Percentiles rank a stretch among this genome's conserved stretches.
phyloP scores from a whole-genome alignment of 805 yeast species.

The Saccharomycopsis microspora region DNA sequence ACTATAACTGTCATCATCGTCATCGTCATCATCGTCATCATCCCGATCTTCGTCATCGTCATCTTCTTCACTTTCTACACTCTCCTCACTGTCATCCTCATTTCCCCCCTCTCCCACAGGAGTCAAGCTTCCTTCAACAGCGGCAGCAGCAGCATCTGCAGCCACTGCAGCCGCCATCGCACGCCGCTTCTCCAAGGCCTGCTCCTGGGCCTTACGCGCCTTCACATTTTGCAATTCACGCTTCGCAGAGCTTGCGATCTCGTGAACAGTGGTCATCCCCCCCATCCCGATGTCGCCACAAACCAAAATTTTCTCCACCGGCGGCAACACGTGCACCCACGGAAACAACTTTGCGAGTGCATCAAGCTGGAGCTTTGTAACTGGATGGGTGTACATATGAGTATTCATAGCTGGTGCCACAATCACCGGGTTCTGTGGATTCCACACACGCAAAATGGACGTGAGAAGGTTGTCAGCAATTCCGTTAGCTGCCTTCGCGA shows the following conservation, averaged over 20 bases:
- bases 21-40: slow-evolving; percentile 1
- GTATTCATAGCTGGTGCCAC: slow-evolving; percentile 84
- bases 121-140: slow-evolving; percentile 2
- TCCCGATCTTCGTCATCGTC: slow-evolving; percentile 2
- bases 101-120: slow-evolving; percentile 7
- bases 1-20: slow-evolving; percentile 1
- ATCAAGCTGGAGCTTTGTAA: slow-evolving; percentile 60
- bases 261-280: slow-evolving; percentile 85
- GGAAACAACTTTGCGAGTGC: slow-evolving; percentile 61
- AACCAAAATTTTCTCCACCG: slow-evolving; percentile 67
- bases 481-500: slow-evolving; percentile 67
- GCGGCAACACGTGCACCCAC: slow-evolving; percentile 61
- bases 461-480: slow-evolving; percentile 69
- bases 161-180: slow-evolving; percentile 16
- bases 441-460: slow-evolving; percentile 69
- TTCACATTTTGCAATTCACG: slow-evolving; percentile 24
- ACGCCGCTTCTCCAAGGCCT: slow-evolving; percentile 9
- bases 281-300: slow-evolving; percentile 91
- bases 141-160: slow-evolving; percentile 16
- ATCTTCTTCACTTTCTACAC: slow-evolving; percentile 5
- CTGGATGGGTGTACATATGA: slow-evolving; percentile 70
- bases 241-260: slow-evolving; percentile 52
- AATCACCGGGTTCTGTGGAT: slow-evolving; percentile 57
- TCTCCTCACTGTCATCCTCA: slow-evolving; percentile 8
- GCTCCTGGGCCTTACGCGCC: slow-evolving; percentile 18